Conservation (phyloP, 352 stramenopile genomes). For the Phytophthora pisi region DNA sequence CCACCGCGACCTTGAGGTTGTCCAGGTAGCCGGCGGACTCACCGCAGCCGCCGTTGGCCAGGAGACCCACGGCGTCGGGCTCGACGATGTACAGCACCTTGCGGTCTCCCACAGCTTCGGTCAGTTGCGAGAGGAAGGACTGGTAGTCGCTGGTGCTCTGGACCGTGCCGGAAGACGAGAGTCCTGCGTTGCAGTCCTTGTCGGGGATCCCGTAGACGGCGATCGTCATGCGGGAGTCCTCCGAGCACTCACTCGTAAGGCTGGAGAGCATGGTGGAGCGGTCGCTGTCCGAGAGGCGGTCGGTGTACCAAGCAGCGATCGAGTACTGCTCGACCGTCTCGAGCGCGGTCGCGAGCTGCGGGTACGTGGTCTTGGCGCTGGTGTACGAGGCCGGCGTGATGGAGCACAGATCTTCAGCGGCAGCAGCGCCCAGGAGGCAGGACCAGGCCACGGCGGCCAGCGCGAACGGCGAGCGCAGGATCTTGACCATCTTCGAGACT, state of each 20-base stretch:
- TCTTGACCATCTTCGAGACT: constrained; percentile 33
- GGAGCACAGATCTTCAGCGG: constrained; percentile 46
- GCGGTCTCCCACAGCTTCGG: constrained; percentile 43
- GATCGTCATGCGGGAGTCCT: constrained; percentile 53
- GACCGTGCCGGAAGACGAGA: constrained; percentile 47
- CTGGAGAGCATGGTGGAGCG: constrained; percentile 33
- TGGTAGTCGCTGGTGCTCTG: constrained; percentile 52
- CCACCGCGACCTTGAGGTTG: constrained; percentile 60
- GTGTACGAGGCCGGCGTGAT: constrained; percentile 40
- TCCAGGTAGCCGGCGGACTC: constrained; percentile 46
- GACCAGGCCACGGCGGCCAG: constrained; percentile 21
- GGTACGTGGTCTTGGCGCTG: constrained; percentile 44
- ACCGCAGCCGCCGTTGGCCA: constrained; percentile 52
- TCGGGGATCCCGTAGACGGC: constrained; percentile 71
- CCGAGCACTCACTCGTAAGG: constrained; percentile 42
- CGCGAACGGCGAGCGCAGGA: constrained; percentile 16
- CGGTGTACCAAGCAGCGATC: constrained; percentile 64
- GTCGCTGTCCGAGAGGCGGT: constrained; percentile 39
- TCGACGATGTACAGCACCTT: constrained; percentile 75
- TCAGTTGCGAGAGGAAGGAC: constrained; percentile 49
- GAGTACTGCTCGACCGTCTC: constrained; percentile 46
- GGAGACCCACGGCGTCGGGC: constrained; percentile 61
- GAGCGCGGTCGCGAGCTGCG: constrained; percentile 39
- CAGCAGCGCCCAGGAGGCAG: constrained; percentile 8
- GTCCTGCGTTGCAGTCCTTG: constrained; percentile 67